Base-by-base conservation (phyloP, 495 filamentous ascomycete genomes). In the Penicillium dipodomyicola region DNA sequence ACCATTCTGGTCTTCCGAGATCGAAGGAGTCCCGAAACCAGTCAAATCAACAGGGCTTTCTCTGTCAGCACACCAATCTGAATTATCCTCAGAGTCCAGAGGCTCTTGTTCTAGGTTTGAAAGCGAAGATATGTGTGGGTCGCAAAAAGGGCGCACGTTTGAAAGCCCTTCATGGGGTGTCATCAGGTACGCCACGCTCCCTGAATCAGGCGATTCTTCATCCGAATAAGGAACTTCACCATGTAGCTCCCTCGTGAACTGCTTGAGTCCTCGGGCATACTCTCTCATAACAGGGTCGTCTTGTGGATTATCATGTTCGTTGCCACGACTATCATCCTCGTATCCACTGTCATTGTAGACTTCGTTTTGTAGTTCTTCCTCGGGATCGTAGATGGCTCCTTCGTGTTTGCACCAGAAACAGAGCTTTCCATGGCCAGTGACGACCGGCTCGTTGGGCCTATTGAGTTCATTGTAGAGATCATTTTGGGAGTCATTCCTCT, bases 351-450 rank as follows among this genome's bases (percentile, higher is more conserved):
- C 33, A 2, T 35, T 32, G 7, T 35, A 37, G 15, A 19, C 29
- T 39, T 17, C 10, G 4, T 29, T 1, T 40, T 51, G 19, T 1
- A 40, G 8, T 27, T 40, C 30, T 11, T 50, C 1, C 22, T 29
- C 33, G 7, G 44, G n/a, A 1, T 29, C 7, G 7, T 46, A 19
- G 0, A 4, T 27, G 3, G 12, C 22, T 22, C 45, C 39, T 44
- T 54, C 57, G 15, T 35, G 30, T 4, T 30, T 25, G 39, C 70
- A 72, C 62, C 62, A 71, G 7, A 65, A 42, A 37, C 68, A 72
- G 3, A 46, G 9, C 35, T 70, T 73, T 0, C 47, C 58, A 25
- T 58, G 15, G 19, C 54, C 25, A 3, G 23, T 49, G 3, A 64
- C 57, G 1, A 59, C 46, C 5, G 43, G 43, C 20, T 52, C 37